A percentile compares a stretch with the other conserved stretches of the same genome.
Evolutionary conservation across 2,329 filamentous ascomycete genomes (phyloP).

Genomic region (Eutypa lata): DNA sequence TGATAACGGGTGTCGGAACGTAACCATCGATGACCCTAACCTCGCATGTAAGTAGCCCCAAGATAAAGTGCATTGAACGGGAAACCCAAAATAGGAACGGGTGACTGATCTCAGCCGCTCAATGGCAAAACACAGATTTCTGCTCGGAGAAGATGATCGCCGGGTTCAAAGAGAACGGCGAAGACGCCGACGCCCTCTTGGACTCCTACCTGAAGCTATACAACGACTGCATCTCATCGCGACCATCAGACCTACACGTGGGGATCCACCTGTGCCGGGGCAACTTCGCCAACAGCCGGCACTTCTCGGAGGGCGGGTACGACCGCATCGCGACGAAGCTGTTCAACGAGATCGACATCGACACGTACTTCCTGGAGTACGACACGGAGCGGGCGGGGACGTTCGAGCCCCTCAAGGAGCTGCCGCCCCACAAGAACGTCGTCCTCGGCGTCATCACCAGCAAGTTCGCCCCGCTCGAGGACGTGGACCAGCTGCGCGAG

Average conservation of each 20-base stretch:
- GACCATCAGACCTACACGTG: conserved; percentile 68
- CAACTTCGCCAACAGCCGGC: conserved; percentile 64
- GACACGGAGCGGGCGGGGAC: conserved; percentile 63
- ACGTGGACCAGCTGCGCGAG: conserved; percentile 58
- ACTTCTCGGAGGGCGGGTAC: conserved; percentile 66
- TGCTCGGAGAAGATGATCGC: conserved; percentile 70
- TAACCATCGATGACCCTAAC: conserved; percentile 66
- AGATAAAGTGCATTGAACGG: too few species aligned
- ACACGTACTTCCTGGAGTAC: conserved; percentile 69
- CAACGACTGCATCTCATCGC: conserved; percentile 65
- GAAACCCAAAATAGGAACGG: background rate
- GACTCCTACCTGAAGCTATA: conserved; percentile 75
- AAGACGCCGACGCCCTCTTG: conserved; percentile 67
- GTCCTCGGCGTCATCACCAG: conserved; percentile 63
- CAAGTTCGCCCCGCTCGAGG: conserved; percentile 61
- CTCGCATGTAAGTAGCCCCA: conserved; percentile 61
- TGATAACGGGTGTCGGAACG: conserved; percentile 60
- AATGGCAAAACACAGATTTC: conserved; percentile 56
- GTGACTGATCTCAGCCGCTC: too few species aligned
- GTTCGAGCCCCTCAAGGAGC: conserved; percentile 61
- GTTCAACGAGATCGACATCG: conserved; percentile 59
- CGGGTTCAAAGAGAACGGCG: conserved; percentile 67
- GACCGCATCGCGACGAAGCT: conserved; percentile 65
- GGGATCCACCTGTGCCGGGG: conserved; percentile 73
- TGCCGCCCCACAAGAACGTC: conserved; percentile 60